Base-by-base conservation (phyloP, 495 filamentous ascomycete species). In the Ramalina peruviana region DNA sequence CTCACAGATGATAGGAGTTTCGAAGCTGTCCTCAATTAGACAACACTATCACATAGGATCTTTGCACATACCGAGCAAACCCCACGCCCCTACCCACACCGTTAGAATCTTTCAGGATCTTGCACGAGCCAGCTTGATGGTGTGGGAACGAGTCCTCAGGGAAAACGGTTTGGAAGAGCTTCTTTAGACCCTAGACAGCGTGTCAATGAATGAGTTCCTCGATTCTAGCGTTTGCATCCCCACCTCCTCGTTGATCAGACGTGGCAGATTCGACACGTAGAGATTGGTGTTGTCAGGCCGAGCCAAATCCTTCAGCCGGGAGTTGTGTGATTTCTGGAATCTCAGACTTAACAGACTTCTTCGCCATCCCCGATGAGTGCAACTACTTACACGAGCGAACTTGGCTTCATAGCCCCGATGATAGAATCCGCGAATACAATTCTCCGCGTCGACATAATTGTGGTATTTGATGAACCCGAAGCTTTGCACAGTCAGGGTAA, bases 391-490 rank as follows among this genome's bases (percentile, higher is more conserved):
- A 61, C 86, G 75, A 52, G 93, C 92, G 67, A 95, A 99, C 59
- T 88, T 92, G 51, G 90, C 89, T 68, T 99, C 92, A 60, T 97
- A 97, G 38, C 89, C 89, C 48, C 88, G 76, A 57, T 83, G 82
- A 62, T 86, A 88, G 60, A 99, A 93, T n/a, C 84, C 90, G 36
- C 87, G 85, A 65, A 99, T 97, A 67, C 89, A 96, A 52, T 84
- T 83, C 68, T 96, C 88, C 15, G 90, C 93, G 53, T 94, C 84
- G 23, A 82, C 79, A 58, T 86, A 83, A 57, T 83, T 83, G 66
- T 75, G 81, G 62, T 89, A 99, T 62, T 90, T 89, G 58, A 94
- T 88, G 64, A 99, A 99, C 0, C 93, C 93, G 60, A 94, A 98
- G 3, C 92, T 94, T 51, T 44, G 30, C 5, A 17, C 25, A 53